Evolutionary conservation across 2,329 filamentous ascomycete species (phyloP).

Genomic region (Calonectria naviculata): DNA sequence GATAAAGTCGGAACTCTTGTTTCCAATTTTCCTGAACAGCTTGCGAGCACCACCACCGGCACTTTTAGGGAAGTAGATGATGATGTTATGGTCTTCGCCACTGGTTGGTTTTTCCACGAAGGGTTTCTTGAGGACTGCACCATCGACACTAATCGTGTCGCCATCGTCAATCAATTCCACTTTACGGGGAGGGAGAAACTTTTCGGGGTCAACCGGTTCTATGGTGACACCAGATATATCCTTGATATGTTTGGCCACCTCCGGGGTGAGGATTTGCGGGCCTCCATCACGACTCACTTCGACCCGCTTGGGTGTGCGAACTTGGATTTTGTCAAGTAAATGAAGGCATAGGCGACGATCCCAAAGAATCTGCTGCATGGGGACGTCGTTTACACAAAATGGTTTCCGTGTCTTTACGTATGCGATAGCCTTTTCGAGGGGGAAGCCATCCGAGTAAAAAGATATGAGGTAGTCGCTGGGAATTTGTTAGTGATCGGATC

Average conservation of each 20-base stretch:
- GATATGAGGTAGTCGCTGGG: constrained; percentile 92
- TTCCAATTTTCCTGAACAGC: constrained; percentile 96
- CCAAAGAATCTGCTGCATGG: constrained; percentile 98
- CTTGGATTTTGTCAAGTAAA: constrained; percentile 88
- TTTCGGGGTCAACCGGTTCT: constrained; percentile 73
- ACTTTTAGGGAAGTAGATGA: constrained; percentile 94
- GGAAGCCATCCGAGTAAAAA: constrained; percentile 98
- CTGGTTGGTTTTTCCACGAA: constrained; percentile 99
- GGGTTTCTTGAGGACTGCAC: constrained; percentile 83
- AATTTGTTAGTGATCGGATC: constrained; percentile 32
- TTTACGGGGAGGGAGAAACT: constrained; percentile 73
- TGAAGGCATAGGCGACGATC: constrained; percentile 90
- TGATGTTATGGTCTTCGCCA: constrained; percentile 98
- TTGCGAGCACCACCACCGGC: constrained; percentile 90
- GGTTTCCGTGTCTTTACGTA: constrained; percentile 94
- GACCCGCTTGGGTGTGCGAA: constrained; percentile 87
- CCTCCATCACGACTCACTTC: constrained; percentile 96
- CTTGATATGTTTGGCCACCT: constrained; percentile 83
- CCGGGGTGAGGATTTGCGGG: constrained; percentile 79
- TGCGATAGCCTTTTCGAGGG: constrained; percentile 94
- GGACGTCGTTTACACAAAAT: constrained; percentile 96
- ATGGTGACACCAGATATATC: constrained; percentile 83
- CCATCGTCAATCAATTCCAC: constrained; percentile 92
- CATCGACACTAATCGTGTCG: constrained; percentile 90
- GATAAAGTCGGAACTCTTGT: constrained; percentile 98